Base-by-base conservation (phyloP, 139 green algal genomes). In the Ettlia oleoabundans region DNA sequence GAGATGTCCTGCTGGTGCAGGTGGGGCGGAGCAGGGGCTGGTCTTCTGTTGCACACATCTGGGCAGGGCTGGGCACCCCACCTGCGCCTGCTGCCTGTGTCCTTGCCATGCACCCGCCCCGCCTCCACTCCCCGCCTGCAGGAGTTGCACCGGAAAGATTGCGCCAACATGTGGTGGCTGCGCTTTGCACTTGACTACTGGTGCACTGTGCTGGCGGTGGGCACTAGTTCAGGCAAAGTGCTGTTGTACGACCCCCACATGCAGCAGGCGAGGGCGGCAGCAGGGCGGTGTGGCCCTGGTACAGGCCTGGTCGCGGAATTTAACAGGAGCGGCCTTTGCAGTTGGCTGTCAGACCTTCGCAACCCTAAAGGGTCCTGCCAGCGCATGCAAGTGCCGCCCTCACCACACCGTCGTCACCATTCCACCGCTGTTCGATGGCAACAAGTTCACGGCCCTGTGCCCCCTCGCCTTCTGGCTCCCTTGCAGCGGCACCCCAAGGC, bases 91-190 rank as follows among this genome's bases (percentile, higher is more conserved):
- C 13, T 15, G 21, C 30, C 33, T n/a, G n/a, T n/a, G n/a, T n/a
- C n/a, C n/a, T n/a, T n/a, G n/a, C n/a, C n/a, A n/a, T n/a, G n/a
- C n/a, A n/a, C n/a, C n/a, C n/a, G 6, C 30, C 30, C 30, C 43
- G 22, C 37, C 73, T 9, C 0, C 22, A 32, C 33, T 32, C 22
- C 32, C 2, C 6, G 22, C 30, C 3, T 30, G 32, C 87, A 95
- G 89, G 86, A 93, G 76, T 91, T 93, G 62, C 41, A 72, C 2
- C 80, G 95, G 72, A 71, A 85, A 21, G 78, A 86, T 18, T 73
- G 58, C 58, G 80, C 53, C 10, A 68, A 88, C 28, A 82, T 93
- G 61, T 96, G 93, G 93, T 97, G 91, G 76, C 74, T 97, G 69
- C 88, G 92, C 42, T 96, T 97, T 70, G 84, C 82, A 1, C 61